These are phyloP conservation scores for Trypanosoma brucei DNA, from an alignment of 208 protist genomes.

Conservation along the genomic window DNA sequence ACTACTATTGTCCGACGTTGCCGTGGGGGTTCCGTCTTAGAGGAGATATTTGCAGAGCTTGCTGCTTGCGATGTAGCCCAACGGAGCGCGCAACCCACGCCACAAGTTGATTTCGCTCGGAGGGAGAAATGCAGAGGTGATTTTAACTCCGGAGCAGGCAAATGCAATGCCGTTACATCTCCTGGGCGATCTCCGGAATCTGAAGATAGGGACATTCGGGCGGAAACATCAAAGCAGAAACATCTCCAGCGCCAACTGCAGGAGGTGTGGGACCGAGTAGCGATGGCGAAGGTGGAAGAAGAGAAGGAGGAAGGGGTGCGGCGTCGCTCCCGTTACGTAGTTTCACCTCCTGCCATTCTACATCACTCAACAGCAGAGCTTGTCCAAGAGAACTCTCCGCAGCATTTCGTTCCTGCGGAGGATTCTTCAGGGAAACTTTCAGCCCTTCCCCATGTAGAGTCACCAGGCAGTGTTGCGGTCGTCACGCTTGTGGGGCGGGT, in stretches of 20 bases:
- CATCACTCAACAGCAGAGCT: conserved; percentile 64
- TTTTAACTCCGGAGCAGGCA: not conserved
- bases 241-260: conserved; percentile 27
- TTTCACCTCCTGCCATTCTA: conserved; percentile 37
- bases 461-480: conserved; percentile 53
- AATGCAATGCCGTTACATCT: not conserved
- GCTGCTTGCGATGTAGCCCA: conserved; percentile 24
- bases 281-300: conserved; percentile 27
- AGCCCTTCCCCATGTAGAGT: conserved; percentile 28
- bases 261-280: conserved; percentile 38
- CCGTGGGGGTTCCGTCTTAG: conserved; percentile 17
- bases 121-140: not conserved
- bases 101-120: not conserved
- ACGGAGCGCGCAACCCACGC: not conserved
- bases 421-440: conserved; percentile 33
- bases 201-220: conserved; percentile 20
- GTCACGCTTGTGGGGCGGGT: conserved; percentile 64
- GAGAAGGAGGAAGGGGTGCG: conserved; percentile 8
- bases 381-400: conserved; percentile 65
- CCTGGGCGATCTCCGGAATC: not conserved
- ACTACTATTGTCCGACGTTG: conserved; percentile 4
- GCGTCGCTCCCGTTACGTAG: conserved; percentile 32
- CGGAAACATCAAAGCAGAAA: conserved; percentile 21
- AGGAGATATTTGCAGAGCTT: conserved; percentile 28
- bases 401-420: conserved; percentile 55